A percentile compares a stretch with the other conserved stretches of the same genome.
Conservation (phyloP, 495 filamentous ascomycete genomes). For the Chaetomidium leptoderma region DNA sequence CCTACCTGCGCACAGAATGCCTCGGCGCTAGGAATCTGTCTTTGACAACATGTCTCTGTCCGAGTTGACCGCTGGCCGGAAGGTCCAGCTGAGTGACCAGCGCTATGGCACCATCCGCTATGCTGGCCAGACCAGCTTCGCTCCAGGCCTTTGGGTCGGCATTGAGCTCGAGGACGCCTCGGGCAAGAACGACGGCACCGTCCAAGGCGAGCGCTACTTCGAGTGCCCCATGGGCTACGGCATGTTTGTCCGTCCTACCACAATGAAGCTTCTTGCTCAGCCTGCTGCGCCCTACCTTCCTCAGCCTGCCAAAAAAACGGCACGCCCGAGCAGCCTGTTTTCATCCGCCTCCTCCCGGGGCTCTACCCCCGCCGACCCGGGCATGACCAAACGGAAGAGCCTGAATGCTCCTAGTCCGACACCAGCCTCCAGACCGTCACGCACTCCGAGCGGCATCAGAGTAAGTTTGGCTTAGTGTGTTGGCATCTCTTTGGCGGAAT, state of each 20-base stretch:
- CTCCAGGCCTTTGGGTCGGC: slow-evolving; percentile 81
- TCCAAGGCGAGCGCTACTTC: slow-evolving; percentile 88
- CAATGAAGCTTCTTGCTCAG: slow-evolving; percentile 56
- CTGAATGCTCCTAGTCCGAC: slow-evolving; percentile 64
- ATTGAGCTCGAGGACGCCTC: slow-evolving; percentile 77
- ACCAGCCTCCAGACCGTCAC: slow-evolving; percentile 49
- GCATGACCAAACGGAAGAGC: slow-evolving; percentile 58
- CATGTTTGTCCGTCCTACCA: slow-evolving; percentile 78
- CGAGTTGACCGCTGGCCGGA: slow-evolving; percentile 44
- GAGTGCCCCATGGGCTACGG: slow-evolving; percentile 73
- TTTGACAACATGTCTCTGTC: slow-evolving; percentile 27
- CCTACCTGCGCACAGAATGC: background rate
- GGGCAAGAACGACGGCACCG: slow-evolving; percentile 92
- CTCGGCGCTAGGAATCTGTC: background rate
- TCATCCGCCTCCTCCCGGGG: slow-evolving; percentile 27
- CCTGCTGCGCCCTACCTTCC: slow-evolving; percentile 36
- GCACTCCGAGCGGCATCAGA: slow-evolving; percentile 53
- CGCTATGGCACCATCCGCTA: slow-evolving; percentile 74
- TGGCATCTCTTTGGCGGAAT: background rate
- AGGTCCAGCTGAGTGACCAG: slow-evolving; percentile 68
- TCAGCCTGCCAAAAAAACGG: slow-evolving; percentile 29
- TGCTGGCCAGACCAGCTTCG: slow-evolving; percentile 73
- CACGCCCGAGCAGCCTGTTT: slow-evolving; percentile 40
- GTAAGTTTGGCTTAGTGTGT: slow-evolving; percentile 41
- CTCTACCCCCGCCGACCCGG: slow-evolving; percentile 43